Percentiles rank a stretch among this genome's conserved stretches.
Evolutionary conservation across 192 early-diverging fungal genomes (phyloP).

Genomic region (Dissophora ornata): DNA sequence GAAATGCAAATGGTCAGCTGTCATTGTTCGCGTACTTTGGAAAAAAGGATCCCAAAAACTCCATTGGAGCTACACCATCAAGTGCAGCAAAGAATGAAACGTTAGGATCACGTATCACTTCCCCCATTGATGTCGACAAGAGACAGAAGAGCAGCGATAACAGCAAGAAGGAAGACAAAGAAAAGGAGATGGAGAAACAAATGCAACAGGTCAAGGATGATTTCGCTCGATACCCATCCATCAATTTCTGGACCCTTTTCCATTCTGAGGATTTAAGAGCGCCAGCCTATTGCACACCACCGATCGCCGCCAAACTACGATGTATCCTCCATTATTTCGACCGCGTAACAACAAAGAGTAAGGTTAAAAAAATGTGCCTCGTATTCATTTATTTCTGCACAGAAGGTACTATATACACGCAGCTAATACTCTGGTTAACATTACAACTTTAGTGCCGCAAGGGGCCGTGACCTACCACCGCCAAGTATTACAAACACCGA

Average conservation of each 20-base stretch:
- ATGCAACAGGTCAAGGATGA: neutral
- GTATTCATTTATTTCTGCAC: neutral
- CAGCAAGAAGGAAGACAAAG: neutral
- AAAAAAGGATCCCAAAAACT: slow-evolving; percentile 15
- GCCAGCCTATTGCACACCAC: slow-evolving; percentile 7
- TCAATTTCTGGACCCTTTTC: slow-evolving; percentile 46
- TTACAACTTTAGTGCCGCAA: slow-evolving; percentile 28
- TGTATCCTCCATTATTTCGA: slow-evolving; percentile 52
- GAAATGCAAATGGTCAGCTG: slow-evolving; percentile 25
- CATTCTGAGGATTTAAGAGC: no score
- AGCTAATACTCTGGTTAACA: neutral
- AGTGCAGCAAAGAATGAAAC: neutral
- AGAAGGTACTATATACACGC: neutral
- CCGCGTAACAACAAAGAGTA: slow-evolving; percentile 33
- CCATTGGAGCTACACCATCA: neutral
- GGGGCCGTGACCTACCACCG: slow-evolving; percentile 42
- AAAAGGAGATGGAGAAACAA: neutral
- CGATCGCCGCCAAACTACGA: slow-evolving; percentile 46
- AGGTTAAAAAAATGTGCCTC: neutral
- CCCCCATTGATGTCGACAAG: neutral
- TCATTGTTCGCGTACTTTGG: slow-evolving; percentile 44
- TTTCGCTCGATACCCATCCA: slow-evolving; percentile 30
- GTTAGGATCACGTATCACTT: no score
- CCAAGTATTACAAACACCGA: slow-evolving; percentile 22
- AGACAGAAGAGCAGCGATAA: neutral